Evolutionary conservation across 2,329 filamentous ascomycete genomes (phyloP), one percentile per base, ranked within the genome.

Genomic region (Lachnellula suecica): DNA sequence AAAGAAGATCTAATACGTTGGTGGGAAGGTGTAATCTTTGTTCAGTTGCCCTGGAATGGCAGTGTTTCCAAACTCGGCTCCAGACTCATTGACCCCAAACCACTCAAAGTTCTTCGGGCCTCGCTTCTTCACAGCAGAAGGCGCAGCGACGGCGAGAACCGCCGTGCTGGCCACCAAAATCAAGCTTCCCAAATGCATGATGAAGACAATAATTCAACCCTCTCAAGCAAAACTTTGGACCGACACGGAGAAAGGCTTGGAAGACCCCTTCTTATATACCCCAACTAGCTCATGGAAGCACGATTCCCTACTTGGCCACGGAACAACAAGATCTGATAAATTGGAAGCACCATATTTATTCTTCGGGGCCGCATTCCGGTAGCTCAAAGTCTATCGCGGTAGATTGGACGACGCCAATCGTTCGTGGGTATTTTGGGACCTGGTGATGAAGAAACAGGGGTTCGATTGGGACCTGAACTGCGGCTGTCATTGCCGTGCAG

Each of bases 21-120:
- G 75, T 2, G 82, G 82, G 76, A 81, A 87, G 20, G 72, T 83
- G 62, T 79, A 87, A 59, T 87, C 80, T 48, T 74, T 84, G 20
- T 59, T 40, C 58, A 53, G 19, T 34, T 54, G 27, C 9, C 83
- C 83, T 2, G 83, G 83, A 27, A 84, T 70, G 47, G 72, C 75
- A 22, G 63, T 70, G 53, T 79, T 73, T 37, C 83, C 83, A 54
- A 87, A 87, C 59, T 88, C 84, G 38, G 82, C 82, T 11, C 82
- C 83, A 19, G 80, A 78, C 63, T 84, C 65, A 45, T 63, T 65
- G 38, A 61, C 63, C 45, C 59, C 59, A 47, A 54, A 54, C 47
- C 47, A 54, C 40, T 52, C 24, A 17, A 54, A 54, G 27, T 50
- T 49, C 24, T 49, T 56, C 11, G 47, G 40, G 52, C 49, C 45